These are phyloP conservation scores for Aureobasidium lini DNA, from an alignment of 2,329 filamentous ascomycete species.

Conservation along the genomic window DNA sequence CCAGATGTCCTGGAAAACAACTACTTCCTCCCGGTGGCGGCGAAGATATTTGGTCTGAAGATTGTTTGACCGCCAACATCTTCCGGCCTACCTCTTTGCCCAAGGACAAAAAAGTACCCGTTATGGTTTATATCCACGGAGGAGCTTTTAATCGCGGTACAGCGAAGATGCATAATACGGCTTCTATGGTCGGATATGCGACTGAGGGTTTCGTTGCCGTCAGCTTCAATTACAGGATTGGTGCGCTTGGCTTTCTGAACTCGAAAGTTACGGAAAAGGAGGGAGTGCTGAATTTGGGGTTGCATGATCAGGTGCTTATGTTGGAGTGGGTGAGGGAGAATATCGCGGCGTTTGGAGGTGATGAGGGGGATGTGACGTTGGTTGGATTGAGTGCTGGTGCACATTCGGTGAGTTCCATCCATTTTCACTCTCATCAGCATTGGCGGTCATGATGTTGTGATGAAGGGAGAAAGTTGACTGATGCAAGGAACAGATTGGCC, in stretches of 20 bases:
- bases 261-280: constrained; percentile 44
- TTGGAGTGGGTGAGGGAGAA: constrained; percentile 35
- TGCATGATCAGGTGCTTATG: constrained; percentile 17
- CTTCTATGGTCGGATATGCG: constrained; percentile 51
- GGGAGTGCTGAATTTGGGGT: constrained; percentile 36
- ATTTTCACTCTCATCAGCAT: not conserved
- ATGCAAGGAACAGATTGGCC: constrained; percentile 44
- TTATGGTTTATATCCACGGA: constrained; percentile 55
- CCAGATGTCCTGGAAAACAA: constrained; percentile 23
- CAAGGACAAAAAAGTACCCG: constrained; percentile 37
- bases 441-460: constrained; percentile 3
- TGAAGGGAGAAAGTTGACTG: constrained; percentile 1
- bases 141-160: constrained; percentile 47
- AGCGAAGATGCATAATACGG: constrained; percentile 52
- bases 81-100: constrained; percentile 39
- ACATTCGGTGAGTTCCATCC: constrained; percentile 44
- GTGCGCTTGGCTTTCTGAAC: constrained; percentile 61
- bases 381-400: constrained; percentile 66
- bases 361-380: constrained; percentile 41
- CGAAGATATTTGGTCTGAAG: constrained; percentile 31
- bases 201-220: constrained; percentile 28
- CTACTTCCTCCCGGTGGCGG: not conserved
- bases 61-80: constrained; percentile 55
- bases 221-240: constrained; percentile 42
- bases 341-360: constrained; percentile 34